Base-by-base conservation (phyloP, 805 yeast species). In the Kuraishia borneana region DNA sequence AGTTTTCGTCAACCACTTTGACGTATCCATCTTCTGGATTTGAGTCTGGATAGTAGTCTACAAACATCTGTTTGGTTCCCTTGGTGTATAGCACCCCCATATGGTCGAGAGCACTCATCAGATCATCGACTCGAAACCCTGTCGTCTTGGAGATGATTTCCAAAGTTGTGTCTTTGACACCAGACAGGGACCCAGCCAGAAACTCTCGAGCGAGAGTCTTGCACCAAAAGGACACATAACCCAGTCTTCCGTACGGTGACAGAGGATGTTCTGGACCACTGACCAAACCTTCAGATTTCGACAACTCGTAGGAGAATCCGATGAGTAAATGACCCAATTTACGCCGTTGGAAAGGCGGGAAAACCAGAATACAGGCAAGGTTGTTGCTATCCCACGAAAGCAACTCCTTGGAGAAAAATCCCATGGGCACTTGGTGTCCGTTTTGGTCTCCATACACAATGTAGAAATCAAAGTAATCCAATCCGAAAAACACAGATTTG, bases 251-350 rank as follows among this genome's bases (percentile, higher is more conserved):
- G 54, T 76, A 82, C 0, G 80, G 78, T 5, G 95, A 82, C 7
- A 92, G 58, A 1, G 98, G 98, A 42, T 76, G 69, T 51, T 92
- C 98, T 0, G 98, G 98, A 0, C 96, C 94, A 39, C 95, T 85
- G 2, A 71, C 54, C 16, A 61, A 44, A 21, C 72, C 74, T 29
- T 82, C 83, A 12, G 66, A 68, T 26, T 72, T 60, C 0, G 95
- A 84, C 16, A 88, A 52, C 21, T 68, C 76, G 49, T 89, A 92
- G 26, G 94, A 83, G 43, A 85, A 83, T 39, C 84, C 84, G 12
- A 92, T 83, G 26, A 92, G 52, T 8, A 84, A 60, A 4, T 84
- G 74, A 0, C 97, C 98, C 18, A 88, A 53, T 6, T 74, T 78
- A 27, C 69, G 67, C 38, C 84, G 64, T 52, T 89, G 97, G 51